Evolutionary conservation across 805 yeast species (phyloP), one percentile per base, ranked within the genome.

Genomic region (Myxozyma nipponensis): DNA sequence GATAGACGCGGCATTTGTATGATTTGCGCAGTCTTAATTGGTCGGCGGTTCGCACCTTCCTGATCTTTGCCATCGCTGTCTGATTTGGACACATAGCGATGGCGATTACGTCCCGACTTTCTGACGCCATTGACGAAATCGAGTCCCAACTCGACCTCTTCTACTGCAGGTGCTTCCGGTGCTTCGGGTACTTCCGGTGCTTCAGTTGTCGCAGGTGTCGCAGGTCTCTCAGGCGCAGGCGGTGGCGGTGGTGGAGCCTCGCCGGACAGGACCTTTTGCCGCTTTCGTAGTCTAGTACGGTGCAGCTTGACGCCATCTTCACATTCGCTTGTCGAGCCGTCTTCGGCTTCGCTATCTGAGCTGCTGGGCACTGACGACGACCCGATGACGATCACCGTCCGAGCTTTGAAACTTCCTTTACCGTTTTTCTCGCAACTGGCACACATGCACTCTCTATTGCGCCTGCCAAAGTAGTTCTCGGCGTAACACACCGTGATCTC

Each of bases 401-500:
- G 50, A 28, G 13, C 32, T 28, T 28, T 28, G 24, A 52, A 52
- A n/a, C 30, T 46, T 4, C 56, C 56, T 26, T 39, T 37, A 5
- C 47, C 47, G 3, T 51, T 47, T 19, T 62, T 46, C 54, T 74
- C 77, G 58, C 79, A 75, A 1, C 73, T 63, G 0, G 70, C 69
- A 57, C 79, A 75, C 40, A 74, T 54, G 53, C 79, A 75, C 44
- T 75, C 74, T 15, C 66, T 52, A 52, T 75, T 75, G 15, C 62
- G 45, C 26, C 50, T 56, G 18, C 79, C 79, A 57, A 75, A 75
- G 52, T 75, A 75, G 52, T 66, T 66, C 3, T 65, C 57, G 1
- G 78, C 65, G 57, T 75, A 75, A 25, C 56, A 53, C 3, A 74
- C 77, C 2, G 78, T 73, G 28, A 75, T 70, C 56, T 75, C 77